Evolutionary conservation across 306 rosid genomes (phyloP).

Genomic region (Styphnolobium japonicum): DNA sequence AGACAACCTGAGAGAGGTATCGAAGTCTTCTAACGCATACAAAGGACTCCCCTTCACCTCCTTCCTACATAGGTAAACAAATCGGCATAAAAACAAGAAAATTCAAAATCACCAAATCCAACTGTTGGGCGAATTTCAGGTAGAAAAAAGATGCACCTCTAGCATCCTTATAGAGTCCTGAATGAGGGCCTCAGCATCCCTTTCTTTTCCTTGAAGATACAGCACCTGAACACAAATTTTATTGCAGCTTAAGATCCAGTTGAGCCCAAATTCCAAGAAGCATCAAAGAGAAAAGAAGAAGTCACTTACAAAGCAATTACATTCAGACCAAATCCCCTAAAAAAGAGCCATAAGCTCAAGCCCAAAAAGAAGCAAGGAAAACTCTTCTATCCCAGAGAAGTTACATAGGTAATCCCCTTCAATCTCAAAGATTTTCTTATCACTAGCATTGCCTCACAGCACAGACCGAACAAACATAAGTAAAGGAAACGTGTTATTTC

Average conservation of each 20-base stretch:
- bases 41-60: constrained; percentile 64
- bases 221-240: constrained; percentile 56
- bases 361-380: background rate
- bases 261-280: background rate
- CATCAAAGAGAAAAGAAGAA: background rate
- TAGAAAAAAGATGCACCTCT: constrained; percentile 54
- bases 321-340: constrained; percentile 10
- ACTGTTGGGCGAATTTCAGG: background rate
- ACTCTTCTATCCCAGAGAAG: background rate
- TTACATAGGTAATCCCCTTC: background rate
- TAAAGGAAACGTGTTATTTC: background rate
- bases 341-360: background rate
- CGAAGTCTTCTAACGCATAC: constrained; percentile 67
- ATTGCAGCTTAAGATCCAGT: constrained; percentile 14
- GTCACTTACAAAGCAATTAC: background rate
- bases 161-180: constrained; percentile 73
- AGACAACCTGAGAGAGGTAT: constrained; percentile 74
- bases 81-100: constrained; percentile 18
- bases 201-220: constrained; percentile 74
- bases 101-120: constrained; percentile 12
- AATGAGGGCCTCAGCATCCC: constrained; percentile 68
- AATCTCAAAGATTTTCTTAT: background rate
- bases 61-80: constrained; percentile 56
- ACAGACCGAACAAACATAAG: background rate
- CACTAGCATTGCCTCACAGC: background rate